Base-by-base conservation (phyloP, 78 protist genomes). In the Tieghemostelium lacteum region DNA sequence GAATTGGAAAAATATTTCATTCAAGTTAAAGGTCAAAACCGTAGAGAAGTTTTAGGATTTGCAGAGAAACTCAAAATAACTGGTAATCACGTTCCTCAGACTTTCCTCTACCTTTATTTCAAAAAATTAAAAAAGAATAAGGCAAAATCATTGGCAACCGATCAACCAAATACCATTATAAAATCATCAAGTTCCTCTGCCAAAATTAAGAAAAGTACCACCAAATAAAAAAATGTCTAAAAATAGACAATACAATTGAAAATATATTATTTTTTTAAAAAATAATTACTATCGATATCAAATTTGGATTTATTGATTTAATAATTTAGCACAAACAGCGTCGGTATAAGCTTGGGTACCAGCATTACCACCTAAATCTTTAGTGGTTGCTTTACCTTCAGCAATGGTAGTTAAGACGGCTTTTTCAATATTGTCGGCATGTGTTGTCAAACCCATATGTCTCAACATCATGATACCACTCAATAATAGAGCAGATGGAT, bases 401-500 rank as follows among this genome's bases (percentile, higher is more conserved):
- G 37, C 1, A 26, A 91, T 64, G 49, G 89, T 80, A 39, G 80
- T 69, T 22, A 91, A 62, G 17, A 76, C 83, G 12, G 94, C 94
- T 2, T 36, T 57, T 67, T 91, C 89, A 49, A 91, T 91, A 36
- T 55, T 29, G 3, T 58, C 26, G 12, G 94, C 94, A 22, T 91
- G 75, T 19, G 62, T 19, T 28, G 40, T 60, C 6, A 69, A 66
- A 61, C 96, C 97, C 6, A 96, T 66, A 76, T 95, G 96, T 52
- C 86, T 60, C 33, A 96, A 86, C 96, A 96, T 89, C 96, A 95
- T 83, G 6, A 77, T 89, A 34, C 94, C 94, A 0, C 96, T 89
- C 19, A 96, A 66, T 24, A 96, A 24, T 70, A 92, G 70, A 64
- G 97, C 97, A 17, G 95, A 83, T 58, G 98, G 98, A 85, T 96